Base-by-base conservation (phyloP, 768 basidiomycete species). In the Psilocybe sp. region DNA sequence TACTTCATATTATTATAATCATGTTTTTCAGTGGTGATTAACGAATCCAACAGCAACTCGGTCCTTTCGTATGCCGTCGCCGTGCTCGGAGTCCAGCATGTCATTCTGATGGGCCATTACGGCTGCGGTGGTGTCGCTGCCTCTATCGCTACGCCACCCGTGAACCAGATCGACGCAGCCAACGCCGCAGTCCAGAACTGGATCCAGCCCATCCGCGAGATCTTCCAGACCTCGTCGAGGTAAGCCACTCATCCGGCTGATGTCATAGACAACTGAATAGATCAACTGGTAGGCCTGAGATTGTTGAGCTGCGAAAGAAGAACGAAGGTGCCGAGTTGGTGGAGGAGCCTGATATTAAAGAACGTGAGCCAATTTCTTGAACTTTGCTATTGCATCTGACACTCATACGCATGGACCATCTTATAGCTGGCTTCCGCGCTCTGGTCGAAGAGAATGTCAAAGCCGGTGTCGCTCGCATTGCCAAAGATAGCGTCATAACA, bases 381-480 rank as follows among this genome's bases (percentile, higher is more conserved):
- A 1, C 20, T 9, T 33, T 37, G 19, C 1, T 16, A n/a, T 34
- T 23, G 9, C 15, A 34, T 18, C 10, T 15, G 33, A 15, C 12
- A 9, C 14, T 40, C 31, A 15, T 39, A 35, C 34, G 3, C 40
- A 49, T 43, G 10, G 35, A 42, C 28, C 8, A 28, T n/a, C 6
- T 53, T 51, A 4, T 33, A 74, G 72, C 69, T 23, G 71, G 65
- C 14, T 73, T 72, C 60, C 67, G 73, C 32, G 74, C 73, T 0
- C 67, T 76, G 5, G 70, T 76, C 3, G 74, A 76, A 49, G 73
- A 75, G 49, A 74, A 75, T 35, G 69, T 74, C 11, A 74, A 64
- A 44, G 62, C 59, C 1, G 63, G 57, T 14, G 69, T 69, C 8
- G 45, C 47, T 14, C 63, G 66, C 36, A 62, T 72, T 37, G 64